These are phyloP conservation scores for Syzygium jambos DNA, from an alignment of 345 rosid species.

Conservation along the genomic window DNA sequence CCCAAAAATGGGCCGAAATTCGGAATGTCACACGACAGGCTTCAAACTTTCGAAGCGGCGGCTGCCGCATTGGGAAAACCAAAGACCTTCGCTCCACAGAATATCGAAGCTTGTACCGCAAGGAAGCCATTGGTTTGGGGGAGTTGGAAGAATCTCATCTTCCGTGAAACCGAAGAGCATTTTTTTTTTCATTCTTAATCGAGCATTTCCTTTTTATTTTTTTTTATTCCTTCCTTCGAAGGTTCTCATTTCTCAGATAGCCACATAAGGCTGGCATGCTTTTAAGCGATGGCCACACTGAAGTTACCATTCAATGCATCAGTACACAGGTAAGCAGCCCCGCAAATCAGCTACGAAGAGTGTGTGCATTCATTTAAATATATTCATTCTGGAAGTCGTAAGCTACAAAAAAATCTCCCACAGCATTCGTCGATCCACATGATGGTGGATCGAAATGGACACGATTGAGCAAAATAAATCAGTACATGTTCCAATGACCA, in stretches of 20 bases:
- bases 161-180: no score
- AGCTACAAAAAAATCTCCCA: background rate
- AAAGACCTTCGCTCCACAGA: no score
- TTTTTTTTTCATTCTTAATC: no score
- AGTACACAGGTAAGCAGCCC: background rate
- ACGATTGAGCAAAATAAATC: background rate
- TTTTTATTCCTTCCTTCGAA: no score
- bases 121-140: no score
- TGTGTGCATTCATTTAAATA: background rate
- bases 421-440: background rate
- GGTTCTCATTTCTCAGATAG: background rate
- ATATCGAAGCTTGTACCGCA: no score
- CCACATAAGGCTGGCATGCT: background rate
- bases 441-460: background rate
- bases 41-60: no score
- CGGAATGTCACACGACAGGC: no score
- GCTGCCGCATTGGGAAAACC: no score
- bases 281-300: background rate
- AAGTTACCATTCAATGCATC: background rate
- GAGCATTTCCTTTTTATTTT: no score
- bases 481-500: background rate
- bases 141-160: no score
- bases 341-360: background rate
- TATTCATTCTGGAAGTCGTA: background rate
- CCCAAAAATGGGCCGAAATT: no score